Evolutionary conservation across 306 rosid genomes (phyloP).

Genomic region (Vigna reflexopilosa): DNA sequence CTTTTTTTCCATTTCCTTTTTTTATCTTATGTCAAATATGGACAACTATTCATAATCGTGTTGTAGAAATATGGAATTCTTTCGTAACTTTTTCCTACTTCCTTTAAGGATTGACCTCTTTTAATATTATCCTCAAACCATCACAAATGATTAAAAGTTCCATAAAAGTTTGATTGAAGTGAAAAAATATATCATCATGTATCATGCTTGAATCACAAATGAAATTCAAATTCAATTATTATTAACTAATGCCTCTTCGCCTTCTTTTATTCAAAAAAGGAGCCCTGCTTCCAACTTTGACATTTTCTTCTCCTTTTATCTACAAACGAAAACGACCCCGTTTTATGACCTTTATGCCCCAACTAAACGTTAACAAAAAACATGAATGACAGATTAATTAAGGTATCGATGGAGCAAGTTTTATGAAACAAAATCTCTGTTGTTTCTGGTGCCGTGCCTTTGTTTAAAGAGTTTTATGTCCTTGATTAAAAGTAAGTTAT

Average conservation of each 20-base stretch:
- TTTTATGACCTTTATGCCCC: neutral
- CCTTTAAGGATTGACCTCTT: neutral
- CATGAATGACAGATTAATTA: neutral
- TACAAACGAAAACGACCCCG: neutral
- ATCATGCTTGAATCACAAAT: neutral
- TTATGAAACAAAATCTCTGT: constrained; percentile 9
- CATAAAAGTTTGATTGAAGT: constrained; percentile 8
- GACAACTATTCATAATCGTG: neutral
- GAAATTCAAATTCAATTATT: neutral
- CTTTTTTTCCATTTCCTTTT: neutral
- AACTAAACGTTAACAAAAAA: constrained; percentile 1
- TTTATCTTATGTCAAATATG: neutral
- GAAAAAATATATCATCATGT: neutral
- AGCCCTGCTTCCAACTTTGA: neutral
- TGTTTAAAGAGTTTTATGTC: neutral
- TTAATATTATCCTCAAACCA: neutral
- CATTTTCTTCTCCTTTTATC: neutral
- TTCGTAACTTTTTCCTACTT: neutral
- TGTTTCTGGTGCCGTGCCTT: neutral
- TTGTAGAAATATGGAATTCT: neutral
- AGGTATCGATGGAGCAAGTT: neutral
- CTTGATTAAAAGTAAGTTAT: neutral
- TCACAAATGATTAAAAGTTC: constrained; percentile 2
- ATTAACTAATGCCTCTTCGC: neutral
- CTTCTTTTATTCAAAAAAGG: neutral